A percentile compares a stretch with the other conserved stretches of the same genome.
Evolutionary conservation across 2,329 filamentous ascomycete species (phyloP).

Genomic region (Penicillium olsonii): DNA sequence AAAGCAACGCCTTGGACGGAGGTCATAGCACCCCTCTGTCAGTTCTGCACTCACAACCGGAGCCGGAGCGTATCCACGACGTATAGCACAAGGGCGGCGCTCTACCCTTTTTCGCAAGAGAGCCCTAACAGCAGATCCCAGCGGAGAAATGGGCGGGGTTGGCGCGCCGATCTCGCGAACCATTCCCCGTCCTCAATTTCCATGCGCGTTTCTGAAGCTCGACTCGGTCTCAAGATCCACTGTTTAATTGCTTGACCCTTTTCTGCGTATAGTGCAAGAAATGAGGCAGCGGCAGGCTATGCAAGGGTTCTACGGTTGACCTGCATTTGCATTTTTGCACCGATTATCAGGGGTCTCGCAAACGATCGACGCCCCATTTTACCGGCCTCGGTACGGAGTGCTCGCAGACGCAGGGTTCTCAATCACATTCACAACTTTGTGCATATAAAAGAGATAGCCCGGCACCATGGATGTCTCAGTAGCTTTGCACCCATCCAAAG

Average conservation of each 20-base stretch:
- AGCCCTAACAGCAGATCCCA: background rate
- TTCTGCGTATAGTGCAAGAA: background rate
- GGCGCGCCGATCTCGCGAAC: slow-evolving; percentile 2
- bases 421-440: slow-evolving; percentile 4
- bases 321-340: background rate
- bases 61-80: background rate
- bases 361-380: slow-evolving; percentile 1
- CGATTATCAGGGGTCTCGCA: background rate
- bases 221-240: background rate
- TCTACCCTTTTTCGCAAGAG: background rate
- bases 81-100: background rate
- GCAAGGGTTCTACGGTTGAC: background rate
- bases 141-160: slow-evolving; percentile 2
- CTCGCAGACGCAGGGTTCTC: background rate
- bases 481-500: background rate
- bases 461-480: background rate
- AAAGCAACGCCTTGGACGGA: background rate
- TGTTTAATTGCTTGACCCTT: too few relatives aligned
- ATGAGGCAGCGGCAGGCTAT: background rate
- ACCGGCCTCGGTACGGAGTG: slow-evolving; percentile 4
- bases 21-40: background rate
- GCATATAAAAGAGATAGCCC: background rate
- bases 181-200: background rate
- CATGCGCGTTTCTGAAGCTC: background rate
- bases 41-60: background rate